phyloP scores from a whole-genome alignment of 306 rosid genomes.

The Malus orientalis region DNA sequence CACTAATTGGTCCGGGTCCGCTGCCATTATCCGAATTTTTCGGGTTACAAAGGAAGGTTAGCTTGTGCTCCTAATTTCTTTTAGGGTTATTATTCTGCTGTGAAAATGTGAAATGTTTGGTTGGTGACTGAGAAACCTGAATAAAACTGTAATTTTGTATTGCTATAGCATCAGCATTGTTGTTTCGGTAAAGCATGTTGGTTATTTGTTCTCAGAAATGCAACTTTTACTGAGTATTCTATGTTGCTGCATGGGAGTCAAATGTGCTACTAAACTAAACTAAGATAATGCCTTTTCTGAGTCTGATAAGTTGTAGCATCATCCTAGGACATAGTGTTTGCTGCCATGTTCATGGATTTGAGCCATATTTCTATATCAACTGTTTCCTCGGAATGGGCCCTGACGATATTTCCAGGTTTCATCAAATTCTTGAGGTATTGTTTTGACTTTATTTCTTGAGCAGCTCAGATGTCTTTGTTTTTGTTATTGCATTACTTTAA shows the following conservation, averaged over 20 bases:
- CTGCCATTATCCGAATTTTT: slow-evolving; percentile 85
- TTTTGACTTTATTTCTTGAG: slow-evolving; percentile 10
- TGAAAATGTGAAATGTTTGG: background rate
- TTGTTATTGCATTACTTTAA: slow-evolving; percentile 1
- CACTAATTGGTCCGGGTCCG: slow-evolving; percentile 64
- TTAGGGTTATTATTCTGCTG: background rate
- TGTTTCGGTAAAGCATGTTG: background rate
- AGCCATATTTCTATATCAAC: slow-evolving; percentile 84
- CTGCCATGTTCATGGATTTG: slow-evolving; percentile 91
- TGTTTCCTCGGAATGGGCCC: slow-evolving; percentile 91
- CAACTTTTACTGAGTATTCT: background rate
- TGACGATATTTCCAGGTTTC: slow-evolving; percentile 76
- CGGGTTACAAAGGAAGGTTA: slow-evolving; percentile 91
- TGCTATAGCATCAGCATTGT: background rate
- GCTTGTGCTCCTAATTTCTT: slow-evolving; percentile 2
- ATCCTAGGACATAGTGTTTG: slow-evolving; percentile 84
- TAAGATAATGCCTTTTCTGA: background rate
- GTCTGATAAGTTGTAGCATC: slow-evolving; percentile 4
- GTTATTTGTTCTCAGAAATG: background rate
- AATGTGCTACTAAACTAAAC: background rate
- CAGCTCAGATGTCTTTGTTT: background rate
- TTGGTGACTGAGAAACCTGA: background rate
- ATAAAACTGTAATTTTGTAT: background rate
- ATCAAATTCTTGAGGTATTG: slow-evolving; percentile 78
- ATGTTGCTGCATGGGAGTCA: background rate